Base-by-base conservation (phyloP, 2,329 filamentous ascomycete species). In the Raffaelea deltoideospora region DNA sequence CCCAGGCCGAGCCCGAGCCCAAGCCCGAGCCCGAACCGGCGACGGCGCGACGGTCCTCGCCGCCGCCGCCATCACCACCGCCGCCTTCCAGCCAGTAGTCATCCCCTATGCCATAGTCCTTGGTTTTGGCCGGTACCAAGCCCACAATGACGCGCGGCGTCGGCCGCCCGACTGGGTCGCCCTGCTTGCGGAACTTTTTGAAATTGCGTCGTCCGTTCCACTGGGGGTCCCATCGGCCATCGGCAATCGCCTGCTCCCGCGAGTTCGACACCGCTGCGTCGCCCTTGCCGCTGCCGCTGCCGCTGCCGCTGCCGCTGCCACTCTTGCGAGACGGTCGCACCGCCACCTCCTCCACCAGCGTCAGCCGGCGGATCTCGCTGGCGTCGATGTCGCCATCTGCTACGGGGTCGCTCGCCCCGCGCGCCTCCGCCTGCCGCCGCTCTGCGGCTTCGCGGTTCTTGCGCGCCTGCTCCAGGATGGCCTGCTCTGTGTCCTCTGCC, bases 201-300 rank as follows among this genome's bases (percentile, higher is more conserved):
- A 94, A 98, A 51, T 98, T 96, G 56, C 85, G 88, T 31, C 88
- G 70, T 1, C 88, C 90, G 52, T 95, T 93, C 90, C 90, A 98
- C 28, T 67, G 68, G 1, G 84, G 76, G 45, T 95, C 73, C 87
- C 88, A 95, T 29, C 83, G 68, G 5, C 67, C 65, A 31, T 64
- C 61, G 2, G 58, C 62, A 31, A 65, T 53, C 17, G 70, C 66
- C 39, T 63, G 58, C n/a, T 76, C 72, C 15, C 66, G 57, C 5
- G 47, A 47, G n/a, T n/a, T n/a, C n/a, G n/a, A n/a, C n/a, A n/a
- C 17, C 52, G 43, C 48, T 45, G 42, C 37, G 45, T 52, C 22
- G 10, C 41, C 43, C 46, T 55, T 37, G 45, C 42, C 35, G 48
- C 49, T 48, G 50, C 45, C 43, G 50, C 38, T n/a, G n/a, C n/a